Evolutionary conservation across 495 filamentous ascomycete species (phyloP).

Genomic region (Trichodelitschia bisporula): DNA sequence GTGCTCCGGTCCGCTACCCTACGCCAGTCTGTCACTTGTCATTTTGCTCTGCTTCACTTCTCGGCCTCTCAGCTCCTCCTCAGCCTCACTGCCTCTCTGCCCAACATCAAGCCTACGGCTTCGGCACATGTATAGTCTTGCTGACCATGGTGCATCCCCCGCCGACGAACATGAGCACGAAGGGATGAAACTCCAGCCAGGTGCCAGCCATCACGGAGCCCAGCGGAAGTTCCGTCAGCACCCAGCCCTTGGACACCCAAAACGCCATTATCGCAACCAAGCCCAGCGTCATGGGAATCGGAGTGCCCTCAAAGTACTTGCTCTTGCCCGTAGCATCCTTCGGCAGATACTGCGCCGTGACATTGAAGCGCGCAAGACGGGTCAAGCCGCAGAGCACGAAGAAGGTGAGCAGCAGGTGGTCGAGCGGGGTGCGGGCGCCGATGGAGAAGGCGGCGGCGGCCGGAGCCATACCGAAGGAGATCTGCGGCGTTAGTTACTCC

Average conservation of each 20-base stretch:
- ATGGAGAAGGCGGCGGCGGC: slow-evolving; percentile 71
- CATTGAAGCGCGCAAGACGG: slow-evolving; percentile 88
- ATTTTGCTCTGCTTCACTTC: no score
- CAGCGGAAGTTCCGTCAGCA: slow-evolving; percentile 47
- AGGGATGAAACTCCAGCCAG: slow-evolving; percentile 63
- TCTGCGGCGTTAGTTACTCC: slow-evolving; percentile 36
- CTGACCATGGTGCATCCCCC: slow-evolving; percentile 86
- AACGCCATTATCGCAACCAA: slow-evolving; percentile 71
- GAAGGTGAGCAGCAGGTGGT: slow-evolving; percentile 63
- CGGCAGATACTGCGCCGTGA: slow-evolving; percentile 65
- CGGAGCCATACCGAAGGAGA: slow-evolving; percentile 87
- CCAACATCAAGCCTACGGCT: no score
- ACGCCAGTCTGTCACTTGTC: no score
- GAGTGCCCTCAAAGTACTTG: slow-evolving; percentile 87
- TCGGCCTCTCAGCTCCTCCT: no score
- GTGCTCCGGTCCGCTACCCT: no score
- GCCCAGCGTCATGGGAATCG: slow-evolving; percentile 69
- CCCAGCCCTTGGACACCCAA: slow-evolving; percentile 63
- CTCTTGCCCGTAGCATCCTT: slow-evolving; percentile 83
- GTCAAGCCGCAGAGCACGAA: slow-evolving; percentile 93
- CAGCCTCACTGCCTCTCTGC: no score
- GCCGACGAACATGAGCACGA: slow-evolving; percentile 53
- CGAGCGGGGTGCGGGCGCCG: slow-evolving; percentile 63
- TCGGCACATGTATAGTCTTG: slow-evolving; percentile 88
- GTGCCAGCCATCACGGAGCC: slow-evolving; percentile 42